These are phyloP conservation scores for Lecanicillium sp. DNA, from an alignment of 2,329 filamentous ascomycete species.

Conservation along the genomic window DNA sequence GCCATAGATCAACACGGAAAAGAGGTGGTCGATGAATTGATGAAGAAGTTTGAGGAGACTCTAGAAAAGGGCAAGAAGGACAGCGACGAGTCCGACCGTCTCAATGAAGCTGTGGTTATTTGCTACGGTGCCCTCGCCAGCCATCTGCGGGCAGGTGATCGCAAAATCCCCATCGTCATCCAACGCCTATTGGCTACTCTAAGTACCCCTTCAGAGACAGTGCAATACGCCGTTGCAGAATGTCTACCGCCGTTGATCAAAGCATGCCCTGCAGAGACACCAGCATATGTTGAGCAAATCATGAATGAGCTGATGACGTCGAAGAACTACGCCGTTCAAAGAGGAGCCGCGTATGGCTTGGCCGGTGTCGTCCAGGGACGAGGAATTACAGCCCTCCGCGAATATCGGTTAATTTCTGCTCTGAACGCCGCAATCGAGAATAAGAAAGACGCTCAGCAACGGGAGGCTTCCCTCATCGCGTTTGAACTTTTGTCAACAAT, in stretches of 20 bases:
- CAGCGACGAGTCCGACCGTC: slow-evolving; percentile 73
- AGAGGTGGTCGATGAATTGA: slow-evolving; percentile 75
- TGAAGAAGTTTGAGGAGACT: slow-evolving; percentile 84
- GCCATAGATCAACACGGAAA: slow-evolving; percentile 79
- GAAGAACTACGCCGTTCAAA: slow-evolving; percentile 86
- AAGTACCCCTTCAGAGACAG: slow-evolving; percentile 90
- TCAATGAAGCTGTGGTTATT: slow-evolving; percentile 96
- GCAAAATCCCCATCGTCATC: slow-evolving; percentile 81
- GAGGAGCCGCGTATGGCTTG: slow-evolving; percentile 89
- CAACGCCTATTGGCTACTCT: slow-evolving; percentile 79
- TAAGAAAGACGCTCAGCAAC: slow-evolving; percentile 83
- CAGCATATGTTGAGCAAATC: slow-evolving; percentile 73
- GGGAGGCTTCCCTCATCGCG: slow-evolving; percentile 81
- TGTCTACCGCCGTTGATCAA: slow-evolving; percentile 88
- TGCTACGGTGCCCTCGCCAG: slow-evolving; percentile 91
- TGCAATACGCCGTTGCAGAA: slow-evolving; percentile 92
- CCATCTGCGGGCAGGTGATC: slow-evolving; percentile 78
- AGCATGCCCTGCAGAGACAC: slow-evolving; percentile 68
- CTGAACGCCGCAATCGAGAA: slow-evolving; percentile 83
- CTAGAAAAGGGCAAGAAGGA: slow-evolving; percentile 80
- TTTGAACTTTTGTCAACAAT: slow-evolving; percentile 86
- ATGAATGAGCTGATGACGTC: slow-evolving; percentile 75
- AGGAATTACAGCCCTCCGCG: slow-evolving; percentile 72
- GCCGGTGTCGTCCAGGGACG: slow-evolving; percentile 85
- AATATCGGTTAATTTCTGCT: slow-evolving; percentile 78